Conservation (phyloP, 768 basidiomycete species). For the Xerocomellus dryophilus region DNA sequence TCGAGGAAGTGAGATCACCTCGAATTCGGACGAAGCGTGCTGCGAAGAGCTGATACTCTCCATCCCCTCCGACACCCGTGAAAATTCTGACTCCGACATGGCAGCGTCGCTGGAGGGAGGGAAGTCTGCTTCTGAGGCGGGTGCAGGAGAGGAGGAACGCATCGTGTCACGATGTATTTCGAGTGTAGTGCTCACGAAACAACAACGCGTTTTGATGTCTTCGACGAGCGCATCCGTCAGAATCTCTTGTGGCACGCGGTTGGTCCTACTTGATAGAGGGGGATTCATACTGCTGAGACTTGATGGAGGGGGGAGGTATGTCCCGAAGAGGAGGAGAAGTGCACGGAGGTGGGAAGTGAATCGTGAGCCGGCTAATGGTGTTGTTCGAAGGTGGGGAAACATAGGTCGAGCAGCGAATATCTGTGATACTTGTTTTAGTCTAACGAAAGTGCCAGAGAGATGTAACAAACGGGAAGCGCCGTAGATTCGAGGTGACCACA, state of each 20-base stretch:
- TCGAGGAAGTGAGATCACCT: slow-evolving; percentile 47
- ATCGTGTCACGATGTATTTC: slow-evolving; percentile 36
- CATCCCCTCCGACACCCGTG: slow-evolving; percentile 45
- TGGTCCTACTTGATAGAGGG: slow-evolving; percentile 58
- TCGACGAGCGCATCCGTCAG: slow-evolving; percentile 81
- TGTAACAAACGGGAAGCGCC: slow-evolving; percentile 69
- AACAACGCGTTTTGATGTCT: slow-evolving; percentile 85
- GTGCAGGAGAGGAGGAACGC: slow-evolving; percentile 31
- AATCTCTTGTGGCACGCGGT: slow-evolving; percentile 72
- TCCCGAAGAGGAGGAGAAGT: slow-evolving; percentile 79
- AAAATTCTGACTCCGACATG: slow-evolving; percentile 68
- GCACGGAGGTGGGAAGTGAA: slow-evolving; percentile 76
- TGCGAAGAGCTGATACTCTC: slow-evolving; percentile 51
- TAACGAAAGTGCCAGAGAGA: not conserved
- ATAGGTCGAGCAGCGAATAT: slow-evolving; percentile 88
- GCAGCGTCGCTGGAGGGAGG: slow-evolving; percentile 52
- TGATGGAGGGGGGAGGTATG: slow-evolving; percentile 78
- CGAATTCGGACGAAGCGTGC: slow-evolving; percentile 51
- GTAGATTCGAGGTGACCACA: slow-evolving; percentile 90
- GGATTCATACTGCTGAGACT: slow-evolving; percentile 64
- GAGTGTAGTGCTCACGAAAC: slow-evolving; percentile 75
- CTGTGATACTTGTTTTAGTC: slow-evolving; percentile 41
- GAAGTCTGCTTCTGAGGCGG: slow-evolving; percentile 38
- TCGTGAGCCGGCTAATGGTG: slow-evolving; percentile 83
- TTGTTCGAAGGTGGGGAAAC: slow-evolving; percentile 77